Base-by-base conservation (phyloP, 1,284 basidiomycete genomes). In the Microbotryomycetes sp. region DNA sequence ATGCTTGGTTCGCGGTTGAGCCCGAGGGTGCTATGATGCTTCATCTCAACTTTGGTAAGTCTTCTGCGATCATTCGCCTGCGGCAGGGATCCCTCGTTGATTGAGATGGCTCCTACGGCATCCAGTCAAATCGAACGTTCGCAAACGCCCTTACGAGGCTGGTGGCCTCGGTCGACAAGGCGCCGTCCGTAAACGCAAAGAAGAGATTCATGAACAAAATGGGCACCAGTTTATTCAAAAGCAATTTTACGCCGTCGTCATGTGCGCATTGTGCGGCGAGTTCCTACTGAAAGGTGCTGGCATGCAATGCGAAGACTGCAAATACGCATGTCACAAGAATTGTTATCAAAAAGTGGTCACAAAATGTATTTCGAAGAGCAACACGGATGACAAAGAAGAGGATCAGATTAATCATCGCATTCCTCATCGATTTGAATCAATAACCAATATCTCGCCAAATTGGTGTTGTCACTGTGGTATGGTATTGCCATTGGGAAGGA, bases 381-480 rank as follows among this genome's bases (percentile, higher is more conserved):
- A 89, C 74, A 86, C 87, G 56, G 93, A 92, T 63, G 91, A 97
- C 71, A 89, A 86, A 62, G 94, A 98, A 77, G 94, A 91, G 77
- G 93, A 97, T 78, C 97, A 97, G 80, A 92, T 98, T 76, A 98
- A 99, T 73, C 93, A 98, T 78, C 89, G 96, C 60, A 98, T 99
- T 72, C 96, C 96, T 51, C 96, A 99, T 78, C 88, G 96, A 26
- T 99, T 98, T 80, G 91, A 94, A 73, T 87, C 92, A 30, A 86
- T 97, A 75, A 97, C 93, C 70, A 98, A 97, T 76, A 87, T 98
- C 65, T 90, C 92, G 53, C 90, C 96, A 26, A 97, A 96, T 75
- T 99, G 96, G 96, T 99, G 96, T 77, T 98, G 94, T 76, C 96
- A 99, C 76, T 99, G 96, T 77, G 96, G 96, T 68, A 92, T 92